Base-by-base conservation (phyloP, 164 flowering plant species). In the Macadamia integrifolia region DNA sequence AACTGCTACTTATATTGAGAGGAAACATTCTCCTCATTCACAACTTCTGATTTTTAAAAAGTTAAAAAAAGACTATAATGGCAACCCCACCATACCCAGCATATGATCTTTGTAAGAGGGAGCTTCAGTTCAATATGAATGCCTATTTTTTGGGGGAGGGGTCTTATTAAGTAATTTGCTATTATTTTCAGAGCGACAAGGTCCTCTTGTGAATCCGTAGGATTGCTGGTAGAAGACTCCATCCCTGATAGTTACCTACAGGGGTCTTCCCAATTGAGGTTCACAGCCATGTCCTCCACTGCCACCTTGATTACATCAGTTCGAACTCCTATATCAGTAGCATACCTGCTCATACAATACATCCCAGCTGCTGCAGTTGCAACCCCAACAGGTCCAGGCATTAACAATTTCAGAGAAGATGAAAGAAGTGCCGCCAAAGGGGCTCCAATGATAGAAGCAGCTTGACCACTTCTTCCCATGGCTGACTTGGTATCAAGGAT, bases 371-470 rank as follows among this genome's bases (percentile, higher is more conserved):
- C 86, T 42, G 83, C 84, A 0, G 96, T 87, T 1, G 93, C 99
- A 56, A 88, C 80, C 15, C 96, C 93, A 14, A 88, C 81, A 9
- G 95, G 91, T 58, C 91, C 87, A 6, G 95, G 88, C 82, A 92
- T 85, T 30, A 95, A 67, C 74, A 91, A 65, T 79, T 84, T 91
- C 67, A 92, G 66, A 58, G 99, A 96, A 30, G 97, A 84, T 4
- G 98, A 85, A 23, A 95, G 80, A 67, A 88, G 66, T 31, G 99
- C 97, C 42, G 99, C 99, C 77, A 95, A 68, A 28, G 99, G 98
- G 32, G 91, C 99, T 29, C 99, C 97, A 49, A 95, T 66, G 14
- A 83, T 74, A 1, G 98, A 84, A 40, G 97, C 84, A 69, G 97
- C 98, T 67, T 95, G 99, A 12, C 99, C 97, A 65, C 97, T 92